phyloP scores from a whole-genome alignment of 176 grass and related monocot genomes.

The Dendrocalamus sinicus region DNA sequence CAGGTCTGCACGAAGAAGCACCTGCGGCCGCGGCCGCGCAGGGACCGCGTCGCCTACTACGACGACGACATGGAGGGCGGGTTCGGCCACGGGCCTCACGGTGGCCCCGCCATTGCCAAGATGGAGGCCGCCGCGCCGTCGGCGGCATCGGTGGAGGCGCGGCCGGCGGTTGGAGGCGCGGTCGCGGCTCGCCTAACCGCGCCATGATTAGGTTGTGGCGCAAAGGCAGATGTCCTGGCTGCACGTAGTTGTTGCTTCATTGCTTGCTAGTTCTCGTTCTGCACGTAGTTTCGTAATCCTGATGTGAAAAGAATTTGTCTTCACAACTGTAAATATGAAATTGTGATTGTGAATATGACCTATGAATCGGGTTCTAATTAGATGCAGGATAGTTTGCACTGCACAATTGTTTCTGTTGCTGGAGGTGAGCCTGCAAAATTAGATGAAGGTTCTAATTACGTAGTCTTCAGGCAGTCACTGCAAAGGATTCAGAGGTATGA shows the following conservation, averaged over 20 bases:
- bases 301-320: neutral
- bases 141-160: slow-evolving; percentile 13
- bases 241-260: neutral
- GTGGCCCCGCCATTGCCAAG: slow-evolving; percentile 35
- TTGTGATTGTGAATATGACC: neutral
- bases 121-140: slow-evolving; percentile 34
- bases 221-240: neutral
- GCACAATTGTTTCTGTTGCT: neutral
- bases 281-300: neutral
- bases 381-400: neutral
- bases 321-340: neutral
- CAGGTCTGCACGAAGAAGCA: slow-evolving; percentile 66
- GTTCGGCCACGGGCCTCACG: slow-evolving; percentile 18
- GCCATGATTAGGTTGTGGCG: neutral
- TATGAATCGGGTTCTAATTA: neutral
- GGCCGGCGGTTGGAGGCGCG: neutral
- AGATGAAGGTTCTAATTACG: too few species aligned
- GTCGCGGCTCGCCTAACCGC: neutral
- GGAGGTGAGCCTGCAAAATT: too few species aligned
- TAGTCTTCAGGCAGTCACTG: too few species aligned
- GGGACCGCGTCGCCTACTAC: slow-evolving; percentile 62
- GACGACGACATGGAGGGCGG: slow-evolving; percentile 64
- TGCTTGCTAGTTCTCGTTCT: neutral
- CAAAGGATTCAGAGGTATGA: neutral
- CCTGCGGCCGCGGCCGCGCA: slow-evolving; percentile 57